Evolutionary conservation across 169 alveolate species (phyloP), one percentile per base, ranked within the genome.

Genomic region (Sarcocystis neurona): DNA sequence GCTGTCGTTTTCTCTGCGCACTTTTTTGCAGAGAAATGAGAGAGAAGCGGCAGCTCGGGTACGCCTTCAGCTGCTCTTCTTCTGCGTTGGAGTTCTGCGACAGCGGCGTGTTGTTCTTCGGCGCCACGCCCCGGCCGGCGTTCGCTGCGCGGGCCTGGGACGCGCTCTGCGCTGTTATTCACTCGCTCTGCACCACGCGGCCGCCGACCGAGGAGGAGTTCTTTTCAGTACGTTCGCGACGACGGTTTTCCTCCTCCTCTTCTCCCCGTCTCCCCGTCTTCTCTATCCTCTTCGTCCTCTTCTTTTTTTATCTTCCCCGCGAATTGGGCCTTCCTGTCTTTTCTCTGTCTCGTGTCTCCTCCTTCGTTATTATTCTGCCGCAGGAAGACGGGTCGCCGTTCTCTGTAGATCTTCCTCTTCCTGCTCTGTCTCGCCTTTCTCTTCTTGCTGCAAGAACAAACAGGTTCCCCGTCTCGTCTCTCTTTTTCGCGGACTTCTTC

Each of bases 21-120:
- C 4, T 27, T 72, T 43, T 43, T 39, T 72, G 3, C 79, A 72
- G 82, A 6, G 82, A 72, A 43, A 72, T 72, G 82, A n/a, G 82
- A n/a, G 82, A 72, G 82, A 72, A 72, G 56, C 39, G 82, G 27
- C 82, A 72, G 56, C 82, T 72, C 41, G 82, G 82, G 30, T 72
- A 72, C 56, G 34, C 82, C 32, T 72, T 72, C 82, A 39, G 56
- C 20, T 72, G 82, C 32, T 53, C 10, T 18, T 4, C 82, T 5
- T 48, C 82, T 0, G 47, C 82, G 56, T 39, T 72, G 32, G 82
- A 72, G 56, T 72, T 72, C 34, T 53, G 41, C 18, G 82, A 72
- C 34, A 37, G 4, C 56, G 82, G 82, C 3, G 53, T 72, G 20
- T 8, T 72, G 5, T 30, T 72, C 47, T 72, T 72, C 56, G 82